Conservation (phyloP, 2,329 filamentous ascomycete genomes). For the Rosellinia necatrix region DNA sequence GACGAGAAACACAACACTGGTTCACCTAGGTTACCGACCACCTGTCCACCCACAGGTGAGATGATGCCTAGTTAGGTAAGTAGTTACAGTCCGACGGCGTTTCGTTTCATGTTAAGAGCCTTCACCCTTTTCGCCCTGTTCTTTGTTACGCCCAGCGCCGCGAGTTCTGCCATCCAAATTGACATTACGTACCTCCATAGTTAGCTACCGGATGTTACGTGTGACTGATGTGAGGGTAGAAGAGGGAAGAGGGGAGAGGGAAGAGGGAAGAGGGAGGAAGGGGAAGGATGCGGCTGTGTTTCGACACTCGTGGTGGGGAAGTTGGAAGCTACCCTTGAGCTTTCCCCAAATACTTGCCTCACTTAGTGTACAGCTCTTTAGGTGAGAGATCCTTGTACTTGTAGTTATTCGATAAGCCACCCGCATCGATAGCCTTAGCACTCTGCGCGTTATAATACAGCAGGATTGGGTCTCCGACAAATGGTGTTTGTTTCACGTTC, state of each 20-base stretch:
- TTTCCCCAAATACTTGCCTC: conserved; percentile 2
- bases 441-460: neutral
- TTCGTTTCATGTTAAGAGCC: conserved; percentile 19
- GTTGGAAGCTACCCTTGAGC: conserved; percentile 24
- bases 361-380: neutral
- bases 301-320: conserved; percentile 2
- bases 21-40: neutral
- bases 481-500: neutral
- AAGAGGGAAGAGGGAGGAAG: neutral
- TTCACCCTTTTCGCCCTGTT: neutral
- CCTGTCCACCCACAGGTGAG: neutral
- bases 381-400: too few relatives aligned
- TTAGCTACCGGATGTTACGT: too few relatives aligned
- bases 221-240: too few relatives aligned
- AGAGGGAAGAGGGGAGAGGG: too few relatives aligned
- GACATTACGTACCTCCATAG: neutral
- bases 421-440: neutral
- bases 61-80: conserved; percentile 6
- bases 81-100: neutral
- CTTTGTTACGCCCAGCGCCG: neutral
- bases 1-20: too few relatives aligned
- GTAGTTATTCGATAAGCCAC: too few relatives aligned
- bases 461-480: neutral
- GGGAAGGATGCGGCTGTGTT: conserved; percentile 25
- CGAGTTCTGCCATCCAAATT: neutral